These are phyloP conservation scores for Trichoderma gracile DNA, from an alignment of 2,329 filamentous ascomycete species.

Conservation along the genomic window DNA sequence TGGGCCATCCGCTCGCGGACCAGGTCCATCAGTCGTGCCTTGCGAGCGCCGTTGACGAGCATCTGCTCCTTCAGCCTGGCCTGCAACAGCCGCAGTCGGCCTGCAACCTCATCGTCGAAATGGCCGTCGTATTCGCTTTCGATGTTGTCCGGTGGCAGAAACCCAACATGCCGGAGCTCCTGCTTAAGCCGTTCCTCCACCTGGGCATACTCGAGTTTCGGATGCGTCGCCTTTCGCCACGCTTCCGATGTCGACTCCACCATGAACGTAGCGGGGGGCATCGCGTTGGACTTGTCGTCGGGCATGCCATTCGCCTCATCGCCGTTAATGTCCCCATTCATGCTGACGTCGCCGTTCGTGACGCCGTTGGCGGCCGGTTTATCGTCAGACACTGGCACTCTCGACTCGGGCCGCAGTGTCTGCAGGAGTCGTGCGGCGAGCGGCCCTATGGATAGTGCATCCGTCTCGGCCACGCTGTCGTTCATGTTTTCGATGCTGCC, in stretches of 20 bases:
- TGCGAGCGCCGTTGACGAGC: constrained; percentile 86
- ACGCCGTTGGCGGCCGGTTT: constrained; percentile 55
- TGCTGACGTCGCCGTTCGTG: constrained; percentile 55
- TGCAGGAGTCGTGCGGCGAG: constrained; percentile 79
- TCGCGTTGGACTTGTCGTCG: constrained; percentile 42
- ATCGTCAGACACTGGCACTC: constrained; percentile 57
- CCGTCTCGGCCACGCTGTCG: constrained; percentile 83
- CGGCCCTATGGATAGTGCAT: constrained; percentile 85
- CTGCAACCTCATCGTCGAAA: constrained; percentile 91
- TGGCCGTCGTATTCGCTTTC: constrained; percentile 82
- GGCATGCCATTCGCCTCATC: constrained; percentile 39
- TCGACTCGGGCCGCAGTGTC: constrained; percentile 75
- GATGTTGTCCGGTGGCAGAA: constrained; percentile 67
- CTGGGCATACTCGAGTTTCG: constrained; percentile 78
- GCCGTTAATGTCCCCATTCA: constrained; percentile 51
- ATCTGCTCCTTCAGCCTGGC: constrained; percentile 78
- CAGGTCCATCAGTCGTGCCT: constrained; percentile 80
- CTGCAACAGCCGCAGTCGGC: constrained; percentile 83
- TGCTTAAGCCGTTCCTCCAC: constrained; percentile 90
- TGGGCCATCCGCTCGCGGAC: constrained; percentile 91
- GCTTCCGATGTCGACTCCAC: constrained; percentile 72
- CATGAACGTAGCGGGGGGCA: constrained; percentile 75
- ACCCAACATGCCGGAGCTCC: constrained; percentile 87
- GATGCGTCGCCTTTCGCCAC: constrained; percentile 75
- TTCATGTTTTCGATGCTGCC: constrained; percentile 84